Evolutionary conservation across 352 stramenopile species (phyloP), one percentile per base, ranked within the genome.

Genomic region (Phytophthora ohioensis): DNA sequence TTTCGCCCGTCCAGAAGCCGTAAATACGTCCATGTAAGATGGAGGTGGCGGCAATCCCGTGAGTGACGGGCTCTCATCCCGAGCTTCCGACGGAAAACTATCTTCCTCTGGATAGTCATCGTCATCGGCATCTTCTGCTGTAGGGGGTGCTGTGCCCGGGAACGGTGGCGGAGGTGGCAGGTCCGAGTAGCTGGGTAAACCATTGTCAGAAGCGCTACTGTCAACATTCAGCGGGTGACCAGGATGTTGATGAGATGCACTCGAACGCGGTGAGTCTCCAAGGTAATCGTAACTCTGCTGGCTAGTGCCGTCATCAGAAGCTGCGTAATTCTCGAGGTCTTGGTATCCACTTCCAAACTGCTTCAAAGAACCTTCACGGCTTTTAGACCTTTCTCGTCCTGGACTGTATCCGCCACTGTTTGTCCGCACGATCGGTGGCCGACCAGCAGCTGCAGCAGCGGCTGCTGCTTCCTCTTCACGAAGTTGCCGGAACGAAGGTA

Each of bases 401-500:
- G 48, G 46, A 31, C 45, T 71, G 56, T 73, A 67, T 2, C 76
- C 75, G 13, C 57, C 59, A 43, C 78, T 87, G 32, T 74, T 57
- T 21, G 72, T 38, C 41, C 75, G 63, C 55, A 21, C 43, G 36
- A 85, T 75, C 1, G 70, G 65, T 21, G 64, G 65, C 21, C 69
- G 69, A 15, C 60, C 66, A 5, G 42, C 59, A 49, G 61, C 56
- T 34, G 70, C 64, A 12, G 64, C 57, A 42, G 56, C 58, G 34
- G 69, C 71, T 11, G 72, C 59, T n/a, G 76, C 71, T 68, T 86
- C 66, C 17, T 80, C 81, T 64, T 91, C 80, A 4, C 84, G 81
- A 21, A 91, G 60, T 38, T 80, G 73, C 7, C 84, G 81, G 47
- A 91, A 92, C 5, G 85, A 93, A 12, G 84, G 86, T 17, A 95